phyloP scores from a whole-genome alignment of 2,329 filamentous ascomycete genomes.

The Monilinia polystroma region DNA sequence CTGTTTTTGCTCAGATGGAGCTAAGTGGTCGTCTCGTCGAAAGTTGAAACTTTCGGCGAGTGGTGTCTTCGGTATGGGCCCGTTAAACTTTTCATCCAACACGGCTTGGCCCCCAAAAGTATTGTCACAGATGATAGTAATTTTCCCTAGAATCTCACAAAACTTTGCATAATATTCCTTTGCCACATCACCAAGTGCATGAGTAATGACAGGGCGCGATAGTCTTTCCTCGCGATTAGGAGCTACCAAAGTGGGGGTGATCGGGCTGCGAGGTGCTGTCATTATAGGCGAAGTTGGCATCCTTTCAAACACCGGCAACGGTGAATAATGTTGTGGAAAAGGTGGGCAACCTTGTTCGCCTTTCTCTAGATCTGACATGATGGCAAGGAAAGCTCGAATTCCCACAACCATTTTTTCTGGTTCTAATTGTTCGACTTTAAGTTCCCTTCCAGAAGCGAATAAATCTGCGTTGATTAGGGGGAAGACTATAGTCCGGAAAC shows the following conservation, averaged over 20 bases:
- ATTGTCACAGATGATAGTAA: conserved; percentile 94
- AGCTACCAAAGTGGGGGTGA: conserved; percentile 30
- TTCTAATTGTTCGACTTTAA: conserved; percentile 82
- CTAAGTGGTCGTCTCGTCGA: conserved; percentile 74
- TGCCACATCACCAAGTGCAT: conserved; percentile 69
- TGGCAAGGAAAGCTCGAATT: conserved; percentile 87
- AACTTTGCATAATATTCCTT: conserved; percentile 87
- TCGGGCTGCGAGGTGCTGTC: conserved; percentile 39
- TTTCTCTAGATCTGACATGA: conserved; percentile 90
- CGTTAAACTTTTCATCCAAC: conserved; percentile 90
- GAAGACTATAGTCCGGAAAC: conserved; percentile 90
- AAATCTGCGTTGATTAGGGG: conserved; percentile 89
- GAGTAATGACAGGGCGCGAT: conserved; percentile 62
- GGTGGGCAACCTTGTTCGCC: conserved; percentile 74
- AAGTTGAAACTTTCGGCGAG: conserved; percentile 95
- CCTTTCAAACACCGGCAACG: conserved; percentile 46
- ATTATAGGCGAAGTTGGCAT: conserved; percentile 52
- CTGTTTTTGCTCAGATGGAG: conserved; percentile 78
- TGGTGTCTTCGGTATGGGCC: conserved; percentile 86
- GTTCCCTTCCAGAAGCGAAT: conserved; percentile 64
- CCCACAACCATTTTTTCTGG: conserved; percentile 97
- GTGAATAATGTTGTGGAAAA: conserved; percentile 70
- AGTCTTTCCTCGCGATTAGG: conserved; percentile 59
- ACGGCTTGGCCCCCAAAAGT: conserved; percentile 95
- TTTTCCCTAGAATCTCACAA: conserved; percentile 92